Evolutionary conservation across 805 yeast species (phyloP).

Genomic region (Zygosaccharomyces lentus): DNA sequence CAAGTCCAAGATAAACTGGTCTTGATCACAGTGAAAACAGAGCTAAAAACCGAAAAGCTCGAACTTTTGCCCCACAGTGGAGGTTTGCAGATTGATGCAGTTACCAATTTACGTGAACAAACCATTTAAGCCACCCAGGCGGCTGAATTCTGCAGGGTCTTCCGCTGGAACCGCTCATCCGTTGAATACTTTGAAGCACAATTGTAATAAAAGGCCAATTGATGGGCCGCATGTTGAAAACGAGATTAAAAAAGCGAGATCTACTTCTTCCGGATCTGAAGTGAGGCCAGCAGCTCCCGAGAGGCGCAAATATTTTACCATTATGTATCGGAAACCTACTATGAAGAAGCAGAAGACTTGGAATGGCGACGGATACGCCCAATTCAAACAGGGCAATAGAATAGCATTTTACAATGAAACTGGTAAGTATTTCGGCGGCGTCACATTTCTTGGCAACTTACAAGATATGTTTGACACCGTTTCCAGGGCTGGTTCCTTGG

Average conservation of each 20-base stretch:
- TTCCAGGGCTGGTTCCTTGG: constrained; percentile 52
- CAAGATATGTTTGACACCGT: constrained; percentile 37
- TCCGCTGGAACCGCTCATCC: background rate
- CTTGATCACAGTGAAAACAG: no score
- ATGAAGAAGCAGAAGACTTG: constrained; percentile 83
- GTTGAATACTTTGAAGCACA: background rate
- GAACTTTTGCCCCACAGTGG: no score
- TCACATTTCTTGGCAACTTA: constrained; percentile 14
- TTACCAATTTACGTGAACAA: constrained; percentile 37
- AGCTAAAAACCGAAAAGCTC: no score
- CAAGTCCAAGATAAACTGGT: background rate
- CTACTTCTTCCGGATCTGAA: background rate
- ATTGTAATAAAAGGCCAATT: constrained; percentile 2
- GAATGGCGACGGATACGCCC: constrained; percentile 84
- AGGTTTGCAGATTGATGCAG: constrained; percentile 14
- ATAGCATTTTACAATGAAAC: constrained; percentile 27
- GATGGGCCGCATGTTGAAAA: constrained; percentile 1
- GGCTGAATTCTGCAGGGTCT: constrained; percentile 4
- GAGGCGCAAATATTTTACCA: constrained; percentile 26
- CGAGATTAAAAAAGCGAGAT: constrained; percentile 8
- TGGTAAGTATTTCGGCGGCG: constrained; percentile 32
- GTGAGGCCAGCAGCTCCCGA: background rate
- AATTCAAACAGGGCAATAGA: constrained; percentile 26
- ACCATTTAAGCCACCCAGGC: constrained; percentile 52
- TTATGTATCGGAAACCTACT: constrained; percentile 68